Evolutionary conservation across 2,329 filamentous ascomycete species (phyloP).

Genomic region (Ophiostoma tasmaniense): DNA sequence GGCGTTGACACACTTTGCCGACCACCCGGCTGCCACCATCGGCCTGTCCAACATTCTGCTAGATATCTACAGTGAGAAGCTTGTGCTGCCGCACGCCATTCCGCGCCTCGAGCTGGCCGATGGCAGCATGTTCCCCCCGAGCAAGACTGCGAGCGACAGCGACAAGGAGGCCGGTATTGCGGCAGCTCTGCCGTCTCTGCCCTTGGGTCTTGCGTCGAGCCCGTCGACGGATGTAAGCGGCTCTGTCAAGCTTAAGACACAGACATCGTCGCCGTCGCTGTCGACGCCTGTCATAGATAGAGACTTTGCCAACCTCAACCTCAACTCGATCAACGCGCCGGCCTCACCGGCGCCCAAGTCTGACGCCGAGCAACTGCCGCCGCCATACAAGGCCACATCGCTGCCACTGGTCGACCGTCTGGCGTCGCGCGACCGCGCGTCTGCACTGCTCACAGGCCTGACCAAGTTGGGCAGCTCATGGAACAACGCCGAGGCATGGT

Average conservation of each 20-base stretch:
- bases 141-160: constrained; percentile 7
- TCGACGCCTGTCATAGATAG: background rate
- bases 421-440: constrained; percentile 83
- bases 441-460: constrained; percentile 68
- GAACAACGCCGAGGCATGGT: constrained; percentile 93
- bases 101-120: constrained; percentile 34
- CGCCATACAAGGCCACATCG: constrained; percentile 48
- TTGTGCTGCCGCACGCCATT: constrained; percentile 51
- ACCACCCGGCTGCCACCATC: constrained; percentile 74
- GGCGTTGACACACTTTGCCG: constrained; percentile 66
- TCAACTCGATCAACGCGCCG: background rate
- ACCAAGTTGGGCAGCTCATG: constrained; percentile 82
- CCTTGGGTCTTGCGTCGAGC: constrained; percentile 37
- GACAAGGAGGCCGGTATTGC: constrained; percentile 10
- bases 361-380: constrained; percentile 31
- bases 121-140: constrained; percentile 24
- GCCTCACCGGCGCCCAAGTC: background rate
- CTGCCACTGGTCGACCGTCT: constrained; percentile 70
- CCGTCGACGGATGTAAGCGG: constrained; percentile 6
- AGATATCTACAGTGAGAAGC: constrained; percentile 67
- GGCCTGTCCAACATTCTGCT: constrained; percentile 77
- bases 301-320: background rate
- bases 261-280: constrained; percentile 1
- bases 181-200: constrained; percentile 33
- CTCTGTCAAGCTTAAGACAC: background rate